Evolutionary conservation across 2,329 filamentous ascomycete genomes (phyloP), one percentile per base, ranked within the genome.

Genomic region (Fusarium burgessii): DNA sequence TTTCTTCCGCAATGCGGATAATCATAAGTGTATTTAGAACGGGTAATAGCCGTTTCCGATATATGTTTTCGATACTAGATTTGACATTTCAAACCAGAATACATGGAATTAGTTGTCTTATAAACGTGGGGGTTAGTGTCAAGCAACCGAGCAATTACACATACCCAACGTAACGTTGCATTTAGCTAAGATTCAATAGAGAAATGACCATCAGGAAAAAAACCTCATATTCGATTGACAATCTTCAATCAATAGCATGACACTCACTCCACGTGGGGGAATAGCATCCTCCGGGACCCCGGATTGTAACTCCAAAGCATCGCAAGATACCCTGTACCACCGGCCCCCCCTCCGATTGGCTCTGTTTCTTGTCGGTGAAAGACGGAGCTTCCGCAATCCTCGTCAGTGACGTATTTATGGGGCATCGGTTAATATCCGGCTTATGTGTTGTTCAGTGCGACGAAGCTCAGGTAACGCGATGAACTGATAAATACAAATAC

Each of bases 401-500:
- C 38, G 62, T 14, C 7, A 20, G 27, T 67, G 63, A 56, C 64
- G 56, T 46, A 17, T 15, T 8, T 17, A 13, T 23, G 36, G 20
- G 18, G 5, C 11, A 1, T 23, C 56, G 64, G 56, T 7, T 68
- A 68, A 68, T 14, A 5, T 3, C 32, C 64, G 64, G 64, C 13
- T 25, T 0, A 29, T 20, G 7, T 5, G 18, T 1, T 36, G 23
- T 35, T 13, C 18, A 23, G 25, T 18, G 42, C 29, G 43, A 57
- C 49, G 46, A 32, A 33, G 55, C 27, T 50, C 57, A 43, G 38
- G 33, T 46, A 51, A 46, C 23, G 20, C 32, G 43, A n/a, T 42
- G 29, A 25, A 40, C 6, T 42, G 29, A 66, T 66, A 66, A 66
- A 62, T 62, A 62, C 32, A 14, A 5, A 46, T 18, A 67, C 20